Evolutionary conservation across 345 rosid genomes (phyloP).

Genomic region (Lenwebbia sp.): DNA sequence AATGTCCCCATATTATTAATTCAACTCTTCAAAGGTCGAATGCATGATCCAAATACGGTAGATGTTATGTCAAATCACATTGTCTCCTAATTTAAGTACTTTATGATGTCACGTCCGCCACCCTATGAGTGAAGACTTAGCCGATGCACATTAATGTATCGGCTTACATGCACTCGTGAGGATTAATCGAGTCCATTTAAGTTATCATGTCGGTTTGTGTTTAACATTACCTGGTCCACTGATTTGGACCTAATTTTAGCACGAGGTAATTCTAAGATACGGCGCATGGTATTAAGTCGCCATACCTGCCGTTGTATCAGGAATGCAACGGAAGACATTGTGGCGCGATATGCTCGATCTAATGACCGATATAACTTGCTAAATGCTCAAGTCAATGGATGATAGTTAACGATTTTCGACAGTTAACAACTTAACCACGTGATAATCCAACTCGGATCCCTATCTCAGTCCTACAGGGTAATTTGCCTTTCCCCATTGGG

Average conservation of each 20-base stretch:
- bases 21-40: neutral
- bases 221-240: neutral
- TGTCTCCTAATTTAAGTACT: neutral
- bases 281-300: neutral
- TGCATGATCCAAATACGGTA: neutral
- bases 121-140: neutral
- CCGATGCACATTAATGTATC: too few species aligned
- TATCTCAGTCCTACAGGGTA: neutral
- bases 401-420: neutral
- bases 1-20: neutral
- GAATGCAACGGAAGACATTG: neutral
- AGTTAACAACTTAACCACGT: neutral
- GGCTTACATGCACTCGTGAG: neutral
- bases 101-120: neutral
- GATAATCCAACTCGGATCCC: neutral
- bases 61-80: neutral
- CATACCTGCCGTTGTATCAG: neutral
- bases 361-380: too few species aligned
- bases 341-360: neutral
- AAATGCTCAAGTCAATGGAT: neutral
- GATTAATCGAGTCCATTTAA: neutral
- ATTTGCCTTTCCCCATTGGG: neutral
- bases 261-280: neutral
- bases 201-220: neutral
- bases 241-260: accelerated